Evolutionary conservation across 148 eudicot genomes (phyloP).

Genomic region (Rhododendron mucronatum): DNA sequence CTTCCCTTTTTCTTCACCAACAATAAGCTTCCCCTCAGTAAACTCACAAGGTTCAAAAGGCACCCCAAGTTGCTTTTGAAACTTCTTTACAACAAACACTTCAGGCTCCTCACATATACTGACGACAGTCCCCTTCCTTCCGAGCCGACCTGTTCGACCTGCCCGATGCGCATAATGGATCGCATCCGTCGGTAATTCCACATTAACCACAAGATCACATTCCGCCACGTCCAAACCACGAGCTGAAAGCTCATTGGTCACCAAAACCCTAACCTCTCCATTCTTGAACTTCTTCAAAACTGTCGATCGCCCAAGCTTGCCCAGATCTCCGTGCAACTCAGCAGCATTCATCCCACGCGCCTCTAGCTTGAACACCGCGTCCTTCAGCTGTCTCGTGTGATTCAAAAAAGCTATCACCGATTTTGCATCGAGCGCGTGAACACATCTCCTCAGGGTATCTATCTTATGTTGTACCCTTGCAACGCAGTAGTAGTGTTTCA

Average conservation of each 20-base stretch:
- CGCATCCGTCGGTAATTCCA: conserved; percentile 83
- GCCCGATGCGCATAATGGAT: conserved; percentile 93
- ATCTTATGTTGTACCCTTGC: conserved; percentile 78
- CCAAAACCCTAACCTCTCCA: conserved; percentile 71
- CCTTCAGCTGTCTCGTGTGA: conserved; percentile 75
- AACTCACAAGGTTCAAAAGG: conserved; percentile 65
- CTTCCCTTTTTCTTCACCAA: conserved; percentile 39
- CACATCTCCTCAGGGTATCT: conserved; percentile 76
- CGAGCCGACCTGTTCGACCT: conserved; percentile 91
- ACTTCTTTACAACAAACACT: conserved; percentile 79
- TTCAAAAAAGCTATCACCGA: conserved; percentile 89
- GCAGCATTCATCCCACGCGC: conserved; percentile 83
- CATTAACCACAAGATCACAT: conserved; percentile 94
- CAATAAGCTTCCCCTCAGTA: conserved; percentile 62
- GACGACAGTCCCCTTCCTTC: conserved; percentile 78
- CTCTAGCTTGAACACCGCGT: conserved; percentile 75
- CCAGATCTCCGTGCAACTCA: conserved; percentile 86
- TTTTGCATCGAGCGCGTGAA: conserved; percentile 77
- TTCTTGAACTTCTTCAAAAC: conserved; percentile 70
- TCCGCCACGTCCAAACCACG: conserved; percentile 87
- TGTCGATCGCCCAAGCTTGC: conserved; percentile 74
- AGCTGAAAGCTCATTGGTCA: conserved; percentile 92
- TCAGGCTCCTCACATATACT: conserved; percentile 77
- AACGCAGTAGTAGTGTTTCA: conserved; percentile 69
- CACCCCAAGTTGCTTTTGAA: conserved; percentile 81